Evolutionary conservation across 441 rosid species (phyloP).

Genomic region (Erysimum cheiri): DNA sequence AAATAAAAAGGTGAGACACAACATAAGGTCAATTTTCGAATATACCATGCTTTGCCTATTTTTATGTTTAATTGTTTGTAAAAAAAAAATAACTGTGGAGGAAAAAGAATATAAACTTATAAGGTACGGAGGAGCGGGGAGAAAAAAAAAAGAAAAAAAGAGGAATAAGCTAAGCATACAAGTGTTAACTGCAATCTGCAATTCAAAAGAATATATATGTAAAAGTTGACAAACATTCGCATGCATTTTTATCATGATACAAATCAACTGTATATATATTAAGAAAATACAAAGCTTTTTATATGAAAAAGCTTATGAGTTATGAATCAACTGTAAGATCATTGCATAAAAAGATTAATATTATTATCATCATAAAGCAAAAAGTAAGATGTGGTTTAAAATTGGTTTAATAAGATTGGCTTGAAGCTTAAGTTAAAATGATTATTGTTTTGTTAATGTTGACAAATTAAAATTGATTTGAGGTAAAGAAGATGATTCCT

Average conservation of each 20-base stretch:
- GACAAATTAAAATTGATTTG: conserved; percentile 21
- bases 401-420: conserved; percentile 10
- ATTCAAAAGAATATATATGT: not conserved
- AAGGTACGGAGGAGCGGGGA: not conserved
- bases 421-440: conserved; percentile 34
- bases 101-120: no score
- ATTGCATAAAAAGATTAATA: conserved; percentile 11
- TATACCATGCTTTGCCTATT: not conserved
- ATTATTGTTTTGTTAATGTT: conserved; percentile 19
- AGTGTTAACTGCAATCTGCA: not conserved
- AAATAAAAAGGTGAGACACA: not conserved
- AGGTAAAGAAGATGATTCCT: conserved; percentile 32
- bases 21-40: conserved; percentile 14
- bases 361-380: not conserved
- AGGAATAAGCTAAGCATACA: not conserved
- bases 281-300: not conserved
- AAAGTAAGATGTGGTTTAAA: not conserved
- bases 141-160: not conserved
- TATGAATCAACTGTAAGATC: conserved; percentile 20
- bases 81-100: no score
- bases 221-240: not conserved
- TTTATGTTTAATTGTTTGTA: not conserved
- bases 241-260: not conserved
- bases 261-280: not conserved
- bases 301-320: not conserved